Evolutionary conservation across 1,139 yeast species (phyloP), one percentile per base, ranked within the genome.

Genomic region (Debaryomyces nepalensis): DNA sequence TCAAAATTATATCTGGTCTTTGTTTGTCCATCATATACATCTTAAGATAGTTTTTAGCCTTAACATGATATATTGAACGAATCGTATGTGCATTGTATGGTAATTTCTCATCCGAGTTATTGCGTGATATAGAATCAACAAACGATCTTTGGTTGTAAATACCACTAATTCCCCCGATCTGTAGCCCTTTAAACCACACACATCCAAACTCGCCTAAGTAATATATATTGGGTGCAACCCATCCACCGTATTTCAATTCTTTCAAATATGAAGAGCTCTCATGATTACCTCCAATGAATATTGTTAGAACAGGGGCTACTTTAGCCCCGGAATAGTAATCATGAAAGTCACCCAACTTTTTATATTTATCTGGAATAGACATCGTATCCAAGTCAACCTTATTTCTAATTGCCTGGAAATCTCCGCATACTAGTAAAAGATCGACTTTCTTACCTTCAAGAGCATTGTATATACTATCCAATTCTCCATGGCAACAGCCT

Each of bases 251-350:
- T 48, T 80, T 81, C 46, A 91, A 65, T 53, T 87, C 91, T 51
- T 79, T 75, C 50, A 93, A 57, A 59, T 87, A 88, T 47, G 83
- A 79, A 44, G 95, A 86, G 6, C 95, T 82, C 58, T 93, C 99
- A 57, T 93, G 99, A 63, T 93, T 93, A 0, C 99, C 99, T 2
- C 99, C 99, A 35, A 95, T 80, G 52, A 93, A 85, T 0, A 93
- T 53, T 0, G 99, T 93, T 33, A 82, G 63, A 2, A 85, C 73
- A 0, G 97, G 96, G 0, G 97, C 97, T 23, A 44, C 61, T 38
- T 64, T 67, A 11, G 51, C 50, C 0, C 95, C 93, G 1, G 61
- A 59, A 54, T 87, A 89, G 61, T 91, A 93, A 20, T 77, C 66
- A 41, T 78, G 81, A 60, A 93, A 93, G 55, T 90, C 96, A 0